Evolutionary conservation across 2,329 filamentous ascomycete species (phyloP).

Genomic region (Paraphaeosphaeria sporulosa): DNA sequence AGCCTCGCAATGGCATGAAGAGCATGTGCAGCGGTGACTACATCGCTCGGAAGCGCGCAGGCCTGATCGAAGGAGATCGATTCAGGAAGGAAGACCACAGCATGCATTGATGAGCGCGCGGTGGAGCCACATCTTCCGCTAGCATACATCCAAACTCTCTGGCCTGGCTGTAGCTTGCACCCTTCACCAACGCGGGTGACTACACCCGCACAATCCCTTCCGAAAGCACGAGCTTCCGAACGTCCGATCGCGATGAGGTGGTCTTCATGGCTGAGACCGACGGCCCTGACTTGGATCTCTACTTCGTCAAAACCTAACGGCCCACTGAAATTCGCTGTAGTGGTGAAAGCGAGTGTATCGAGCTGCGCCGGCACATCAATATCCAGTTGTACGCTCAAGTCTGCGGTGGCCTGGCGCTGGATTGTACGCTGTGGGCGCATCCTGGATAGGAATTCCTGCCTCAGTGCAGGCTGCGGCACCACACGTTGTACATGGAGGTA

Average conservation of each 20-base stretch:
- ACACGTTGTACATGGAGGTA: not conserved
- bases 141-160: not conserved
- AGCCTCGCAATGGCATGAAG: not conserved
- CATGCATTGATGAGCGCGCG: not conserved
- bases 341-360: not conserved
- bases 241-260: conserved; percentile 22
- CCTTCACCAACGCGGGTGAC: conserved; percentile 15
- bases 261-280: conserved; percentile 21
- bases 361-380: not conserved
- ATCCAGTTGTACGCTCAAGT: not conserved
- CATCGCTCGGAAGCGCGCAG: not conserved
- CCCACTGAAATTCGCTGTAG: not conserved
- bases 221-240: conserved; percentile 15
- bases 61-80: not conserved
- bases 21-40: not conserved
- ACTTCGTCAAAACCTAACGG: conserved; percentile 6
- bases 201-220: conserved; percentile 20
- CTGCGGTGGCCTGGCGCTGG: not conserved
- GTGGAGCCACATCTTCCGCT: not conserved
- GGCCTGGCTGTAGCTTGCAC: not conserved
- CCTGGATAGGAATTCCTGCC: not conserved
- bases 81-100: not conserved
- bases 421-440: not conserved
- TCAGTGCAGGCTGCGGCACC: not conserved
- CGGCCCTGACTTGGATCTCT: conserved; percentile 15